Percentiles rank a stretch among this genome's conserved stretches.
Conservation (phyloP, 2,329 filamentous ascomycete species). For the Apiospora pterosperma region DNA sequence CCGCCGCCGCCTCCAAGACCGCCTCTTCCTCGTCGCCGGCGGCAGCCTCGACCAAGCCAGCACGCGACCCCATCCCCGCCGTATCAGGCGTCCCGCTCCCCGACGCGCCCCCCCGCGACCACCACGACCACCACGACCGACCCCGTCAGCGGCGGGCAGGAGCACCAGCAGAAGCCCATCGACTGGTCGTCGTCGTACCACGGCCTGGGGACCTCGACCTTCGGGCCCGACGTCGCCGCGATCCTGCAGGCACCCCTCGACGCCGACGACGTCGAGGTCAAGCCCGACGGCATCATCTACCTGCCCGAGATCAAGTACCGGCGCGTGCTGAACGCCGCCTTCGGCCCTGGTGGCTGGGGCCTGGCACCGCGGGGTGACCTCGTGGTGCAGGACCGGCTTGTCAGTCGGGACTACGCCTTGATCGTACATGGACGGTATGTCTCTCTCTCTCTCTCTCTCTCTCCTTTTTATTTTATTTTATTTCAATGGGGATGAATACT, state of each 20-base stretch:
- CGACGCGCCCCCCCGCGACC: constrained; percentile 16
- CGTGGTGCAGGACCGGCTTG: constrained; percentile 75
- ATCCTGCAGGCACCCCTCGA: constrained; percentile 66
- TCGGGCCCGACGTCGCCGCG: constrained; percentile 65
- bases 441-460: not conserved
- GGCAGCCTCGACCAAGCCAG: constrained; percentile 3
- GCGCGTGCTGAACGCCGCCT: constrained; percentile 82
- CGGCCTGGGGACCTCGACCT: constrained; percentile 68
- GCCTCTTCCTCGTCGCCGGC: constrained; percentile 11
- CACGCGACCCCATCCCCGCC: constrained; percentile 21
- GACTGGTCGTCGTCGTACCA: constrained; percentile 87
- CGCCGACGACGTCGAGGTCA: constrained; percentile 84
- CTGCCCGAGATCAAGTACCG: constrained; percentile 98
- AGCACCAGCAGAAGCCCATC: constrained; percentile 30
- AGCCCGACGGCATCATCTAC: constrained; percentile 95
- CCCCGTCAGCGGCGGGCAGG: constrained; percentile 3
- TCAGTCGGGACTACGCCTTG: constrained; percentile 90
- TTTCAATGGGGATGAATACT: not conserved
- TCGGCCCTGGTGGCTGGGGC: constrained; percentile 95
- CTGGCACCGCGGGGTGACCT: constrained; percentile 83
- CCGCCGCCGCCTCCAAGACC: constrained; percentile 7
- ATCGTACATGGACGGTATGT: constrained; percentile 80
- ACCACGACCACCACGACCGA: no score
- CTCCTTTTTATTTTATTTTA: not conserved
- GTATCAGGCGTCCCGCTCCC: constrained; percentile 25